Evolutionary conservation across 192 early-diverging fungal genomes (phyloP), one percentile per base, ranked within the genome.

Genomic region (Backusella westeae): DNA sequence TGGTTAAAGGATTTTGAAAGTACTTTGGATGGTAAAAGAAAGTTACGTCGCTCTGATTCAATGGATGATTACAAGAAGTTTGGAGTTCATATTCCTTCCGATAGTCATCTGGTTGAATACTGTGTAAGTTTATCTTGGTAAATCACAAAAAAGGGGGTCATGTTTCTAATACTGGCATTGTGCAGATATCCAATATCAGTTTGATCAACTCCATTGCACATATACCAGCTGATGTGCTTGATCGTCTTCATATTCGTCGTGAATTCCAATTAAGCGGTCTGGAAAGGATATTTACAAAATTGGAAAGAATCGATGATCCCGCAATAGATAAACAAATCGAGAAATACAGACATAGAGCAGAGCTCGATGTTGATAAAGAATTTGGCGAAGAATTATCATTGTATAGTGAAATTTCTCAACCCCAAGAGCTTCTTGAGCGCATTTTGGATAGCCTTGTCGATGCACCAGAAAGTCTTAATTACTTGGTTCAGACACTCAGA

Each of bases 51-150:
- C 34, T 90, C 93, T 0, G 91, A 91, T 29, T 91, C 89, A 21
- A 86, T 87, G 53, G 90, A 91, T 6, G 93, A 94, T 73, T 78
- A 89, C 73, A 89, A 87, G 39, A 87, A 89, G 78, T 56, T 89
- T 34, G 91, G 91, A 17, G 84, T 88, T 38, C 68, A 67, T 42
- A 75, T 75, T 72, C 89, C 89, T 7, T 84, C 89, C 0, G 93
- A 95, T 78, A 89, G 85, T 39, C 90, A 93, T 65, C 79, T 95
- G 19, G 90, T 88, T 67, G 93, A 95, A 82, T 95, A 93, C 68
- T 88, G 86, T 80, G 87, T 90, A 77, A 75, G 72, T 44, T 34
- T 44, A n/a, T 23, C 4, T 17, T 17, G 26, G 41, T 39, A 41
- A 3, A 38, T 36, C 41, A 38, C 39, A 67, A 38, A 12, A 8